phyloP scores from a whole-genome alignment of 2,329 filamentous ascomycete species.

The Periconia macrospinosa region DNA sequence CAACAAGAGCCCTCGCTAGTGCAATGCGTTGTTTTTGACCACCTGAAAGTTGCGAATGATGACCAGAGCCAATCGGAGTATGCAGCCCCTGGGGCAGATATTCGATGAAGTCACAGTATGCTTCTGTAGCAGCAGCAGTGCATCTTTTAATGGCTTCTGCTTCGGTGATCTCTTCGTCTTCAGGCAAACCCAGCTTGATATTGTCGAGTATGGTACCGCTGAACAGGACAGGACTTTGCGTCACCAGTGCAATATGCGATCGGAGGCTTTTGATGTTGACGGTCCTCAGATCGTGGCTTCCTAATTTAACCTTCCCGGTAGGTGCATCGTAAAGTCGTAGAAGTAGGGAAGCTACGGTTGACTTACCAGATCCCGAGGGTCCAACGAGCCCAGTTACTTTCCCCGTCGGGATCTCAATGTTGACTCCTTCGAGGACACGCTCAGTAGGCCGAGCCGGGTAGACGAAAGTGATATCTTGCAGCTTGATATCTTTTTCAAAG shows the following conservation, averaged over 20 bases:
- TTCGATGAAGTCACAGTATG: constrained; percentile 51
- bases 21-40: constrained; percentile 44
- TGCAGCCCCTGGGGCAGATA: constrained; percentile 38
- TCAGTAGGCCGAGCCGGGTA: constrained; percentile 49
- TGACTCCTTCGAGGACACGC: constrained; percentile 43
- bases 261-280: constrained; percentile 37
- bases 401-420: constrained; percentile 40
- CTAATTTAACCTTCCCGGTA: constrained; percentile 30
- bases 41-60: constrained; percentile 39
- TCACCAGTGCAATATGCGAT: constrained; percentile 36
- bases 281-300: constrained; percentile 25
- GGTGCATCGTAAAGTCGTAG: constrained; percentile 44
- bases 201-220: constrained; percentile 41
- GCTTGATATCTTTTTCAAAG: constrained; percentile 34
- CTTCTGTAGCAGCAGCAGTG: constrained; percentile 55
- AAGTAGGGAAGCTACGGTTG: constrained; percentile 48
- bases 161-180: constrained; percentile 20
- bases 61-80: constrained; percentile 35
- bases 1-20: constrained; percentile 39
- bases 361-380: constrained; percentile 49
- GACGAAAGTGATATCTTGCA: constrained; percentile 46
- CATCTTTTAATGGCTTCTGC: constrained; percentile 50
- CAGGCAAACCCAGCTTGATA: constrained; percentile 35
- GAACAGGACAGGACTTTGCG: constrained; percentile 38
- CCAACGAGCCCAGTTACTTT: constrained; percentile 51